Evolutionary conservation across 2,329 filamentous ascomycete genomes (phyloP), one percentile per base, ranked within the genome.

Genomic region (Penicillium sp.): DNA sequence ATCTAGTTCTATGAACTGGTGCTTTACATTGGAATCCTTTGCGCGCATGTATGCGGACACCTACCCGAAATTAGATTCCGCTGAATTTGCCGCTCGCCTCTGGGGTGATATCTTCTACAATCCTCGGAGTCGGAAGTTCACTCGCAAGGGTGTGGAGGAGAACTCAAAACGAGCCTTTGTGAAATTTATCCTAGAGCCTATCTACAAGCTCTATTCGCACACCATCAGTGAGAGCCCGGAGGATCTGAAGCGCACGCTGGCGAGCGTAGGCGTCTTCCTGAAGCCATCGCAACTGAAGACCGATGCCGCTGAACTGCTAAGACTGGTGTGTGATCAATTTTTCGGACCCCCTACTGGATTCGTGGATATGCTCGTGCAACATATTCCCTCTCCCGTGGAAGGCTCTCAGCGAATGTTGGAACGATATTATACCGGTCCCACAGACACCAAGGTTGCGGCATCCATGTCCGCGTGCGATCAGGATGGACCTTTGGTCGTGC

Each of bases 21-120:
- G 89, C 68, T 96, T 98, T 67, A 97, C 90, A 0, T 75, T 98
- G 32, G 84, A 85, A 53, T 96, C 90, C 1, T 98, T 98, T 65
- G 86, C 93, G 9, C 90, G 89, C 68, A 95, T 96, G 88, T 98
- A 98, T 66, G 84, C 90, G 5, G 87, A 95, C 57, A 88, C 81
- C 43, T 95, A 91, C 66, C 83, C 86, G 5, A 85, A 85, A 44
- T 79, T 97, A 60, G 89, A 94, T 66, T 76, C 84, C 0, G 79
- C 83, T 1, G 90, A 95, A 59, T 95, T 98, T 66, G 85, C 88
- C 13, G 80, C 79, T 62, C 80, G 93, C 45, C 74, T 98, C 55
- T 98, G 93, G 93, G 93, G 93, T 24, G 91, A 98, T 65, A 85
- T 98, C 48, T 98, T 93, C 72, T 98, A 86, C 76, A 97, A 97